phyloP scores from a whole-genome alignment of 1,139 yeast species.

The Yamadazyma oceani region DNA sequence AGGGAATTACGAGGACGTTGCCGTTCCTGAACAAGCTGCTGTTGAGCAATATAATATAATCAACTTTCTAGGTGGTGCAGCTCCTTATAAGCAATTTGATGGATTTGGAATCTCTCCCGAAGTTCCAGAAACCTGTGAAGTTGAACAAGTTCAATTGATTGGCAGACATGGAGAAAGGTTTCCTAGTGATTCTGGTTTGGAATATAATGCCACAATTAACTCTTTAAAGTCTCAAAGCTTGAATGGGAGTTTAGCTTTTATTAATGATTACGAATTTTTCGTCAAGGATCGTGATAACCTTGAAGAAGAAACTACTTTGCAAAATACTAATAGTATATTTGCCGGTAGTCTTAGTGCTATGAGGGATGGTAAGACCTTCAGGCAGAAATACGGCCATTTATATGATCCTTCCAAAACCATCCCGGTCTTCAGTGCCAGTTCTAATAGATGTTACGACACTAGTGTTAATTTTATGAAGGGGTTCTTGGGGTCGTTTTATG shows the following conservation, averaged over 20 bases:
- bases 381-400: conserved; percentile 32
- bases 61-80: conserved; percentile 47
- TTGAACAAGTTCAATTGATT: conserved; percentile 65
- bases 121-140: conserved; percentile 50
- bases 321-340: conserved; percentile 27
- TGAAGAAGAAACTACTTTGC: conserved; percentile 32
- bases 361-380: conserved; percentile 35
- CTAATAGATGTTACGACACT: conserved; percentile 32
- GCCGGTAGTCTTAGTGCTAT: conserved; percentile 34
- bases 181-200: conserved; percentile 39
- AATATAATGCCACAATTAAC: conserved; percentile 21
- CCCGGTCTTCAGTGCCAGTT: conserved; percentile 36
- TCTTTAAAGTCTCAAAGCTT: conserved; percentile 14
- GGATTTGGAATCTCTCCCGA: conserved; percentile 49
- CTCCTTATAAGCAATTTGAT: conserved; percentile 45
- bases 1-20: conserved; percentile 5
- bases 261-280: conserved; percentile 35
- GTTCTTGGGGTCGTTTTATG: conserved; percentile 28
- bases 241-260: conserved; percentile 31
- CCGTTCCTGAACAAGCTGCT: conserved; percentile 7
- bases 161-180: conserved; percentile 77
- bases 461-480: conserved; percentile 34
- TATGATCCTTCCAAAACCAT: conserved; percentile 20
- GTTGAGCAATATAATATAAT: conserved; percentile 36
- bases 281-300: conserved; percentile 25